Evolutionary conservation across 2,329 filamentous ascomycete genomes (phyloP).

Genomic region (Calonectria pauciramosa): DNA sequence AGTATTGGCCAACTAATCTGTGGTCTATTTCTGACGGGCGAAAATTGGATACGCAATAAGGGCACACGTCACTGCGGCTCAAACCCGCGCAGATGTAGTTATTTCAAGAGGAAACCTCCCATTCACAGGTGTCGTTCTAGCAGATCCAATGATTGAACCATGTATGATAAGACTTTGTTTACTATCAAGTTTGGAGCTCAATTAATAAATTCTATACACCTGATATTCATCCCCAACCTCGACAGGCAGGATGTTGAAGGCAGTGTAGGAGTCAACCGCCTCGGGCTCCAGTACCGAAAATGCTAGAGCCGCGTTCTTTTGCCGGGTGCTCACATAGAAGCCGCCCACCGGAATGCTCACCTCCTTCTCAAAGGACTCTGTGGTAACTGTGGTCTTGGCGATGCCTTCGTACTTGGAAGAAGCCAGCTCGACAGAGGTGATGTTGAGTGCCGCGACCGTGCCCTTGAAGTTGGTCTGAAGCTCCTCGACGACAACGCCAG

Average conservation of each 20-base stretch:
- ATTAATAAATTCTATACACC: constrained; percentile 33
- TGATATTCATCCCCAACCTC: constrained; percentile 45
- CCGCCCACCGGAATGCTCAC: constrained; percentile 43
- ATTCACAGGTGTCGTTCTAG: not conserved
- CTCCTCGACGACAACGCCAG: constrained; percentile 41
- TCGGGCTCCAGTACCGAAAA: constrained; percentile 47
- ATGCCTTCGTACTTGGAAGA: not conserved
- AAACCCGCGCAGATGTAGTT: not conserved
- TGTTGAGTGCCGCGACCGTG: not conserved
- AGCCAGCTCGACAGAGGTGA: not conserved
- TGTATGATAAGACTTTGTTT: not conserved
- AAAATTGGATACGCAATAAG: not conserved
- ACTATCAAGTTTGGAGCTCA: no score
- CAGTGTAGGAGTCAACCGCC: constrained; percentile 43
- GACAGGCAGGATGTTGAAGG: constrained; percentile 42
- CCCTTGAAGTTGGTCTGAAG: not conserved
- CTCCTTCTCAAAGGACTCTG: constrained; percentile 22
- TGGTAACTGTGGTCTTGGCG: not conserved
- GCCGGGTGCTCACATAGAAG: constrained; percentile 43
- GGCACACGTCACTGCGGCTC: not conserved
- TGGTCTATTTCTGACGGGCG: not conserved
- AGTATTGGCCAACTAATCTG: no score
- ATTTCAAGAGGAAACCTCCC: not conserved
- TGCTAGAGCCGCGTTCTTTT: constrained; percentile 44
- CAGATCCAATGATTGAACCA: not conserved